Conservation (phyloP, 106 monocot genomes). For the Cymbidium sinense region DNA sequence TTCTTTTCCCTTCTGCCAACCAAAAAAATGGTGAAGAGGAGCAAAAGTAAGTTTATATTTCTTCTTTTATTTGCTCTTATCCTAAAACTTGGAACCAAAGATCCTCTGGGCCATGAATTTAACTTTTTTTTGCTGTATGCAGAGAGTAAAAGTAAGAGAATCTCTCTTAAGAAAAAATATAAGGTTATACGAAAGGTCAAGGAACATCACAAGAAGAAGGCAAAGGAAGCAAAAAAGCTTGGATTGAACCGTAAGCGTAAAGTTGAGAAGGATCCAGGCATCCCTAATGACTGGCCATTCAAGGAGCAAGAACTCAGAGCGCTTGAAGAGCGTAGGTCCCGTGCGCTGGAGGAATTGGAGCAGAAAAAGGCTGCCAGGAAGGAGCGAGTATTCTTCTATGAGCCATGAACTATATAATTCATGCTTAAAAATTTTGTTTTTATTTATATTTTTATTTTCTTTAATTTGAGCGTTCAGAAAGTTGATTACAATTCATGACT, state of each 20-base stretch:
- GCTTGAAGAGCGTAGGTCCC: constrained; percentile 66
- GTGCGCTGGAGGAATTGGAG: constrained; percentile 72
- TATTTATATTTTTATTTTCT: not conserved
- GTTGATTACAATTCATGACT: not conserved
- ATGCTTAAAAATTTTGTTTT: not conserved
- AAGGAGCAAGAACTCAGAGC: constrained; percentile 93
- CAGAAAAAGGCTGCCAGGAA: constrained; percentile 91
- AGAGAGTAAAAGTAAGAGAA: constrained; percentile 98
- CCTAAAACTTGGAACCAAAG: not conserved
- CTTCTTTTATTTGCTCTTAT: not conserved
- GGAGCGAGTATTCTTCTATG: constrained; percentile 53
- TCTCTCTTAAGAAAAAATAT: constrained; percentile 71
- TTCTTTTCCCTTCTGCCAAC: not conserved
- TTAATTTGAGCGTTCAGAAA: not conserved
- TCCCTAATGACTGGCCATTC: constrained; percentile 99
- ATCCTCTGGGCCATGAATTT: not conserved
- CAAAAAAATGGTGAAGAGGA: constrained; percentile 73
- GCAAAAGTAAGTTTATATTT: constrained; percentile 44
- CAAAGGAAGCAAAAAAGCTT: constrained; percentile 74
- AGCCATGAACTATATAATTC: not conserved
- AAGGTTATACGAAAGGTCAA: constrained; percentile 81
- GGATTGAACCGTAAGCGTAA: constrained; percentile 45
- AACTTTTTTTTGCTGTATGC: not conserved
- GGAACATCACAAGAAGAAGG: constrained; percentile 89
- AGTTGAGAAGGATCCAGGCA: constrained; percentile 98